phyloP scores from a whole-genome alignment of 2,329 filamentous ascomycete genomes.

The Trematosphaeria pertusa region DNA sequence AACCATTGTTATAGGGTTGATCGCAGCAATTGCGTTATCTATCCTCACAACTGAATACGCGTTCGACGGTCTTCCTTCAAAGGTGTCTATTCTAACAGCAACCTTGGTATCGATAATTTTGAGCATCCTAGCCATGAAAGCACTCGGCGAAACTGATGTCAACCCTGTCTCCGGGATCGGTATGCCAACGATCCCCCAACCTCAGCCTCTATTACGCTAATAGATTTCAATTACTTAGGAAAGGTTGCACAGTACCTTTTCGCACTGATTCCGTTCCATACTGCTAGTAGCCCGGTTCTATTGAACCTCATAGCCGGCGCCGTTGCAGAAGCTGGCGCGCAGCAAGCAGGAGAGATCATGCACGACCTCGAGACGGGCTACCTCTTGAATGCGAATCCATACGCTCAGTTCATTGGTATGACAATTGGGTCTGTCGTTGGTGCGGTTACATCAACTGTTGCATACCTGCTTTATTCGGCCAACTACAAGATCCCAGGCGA shows the following conservation, averaged over 20 bases:
- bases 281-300: constrained; percentile 73
- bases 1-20: too few relatives aligned
- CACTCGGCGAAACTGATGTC: constrained; percentile 79
- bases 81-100: constrained; percentile 19
- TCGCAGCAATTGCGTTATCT: too few relatives aligned
- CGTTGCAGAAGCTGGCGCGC: constrained; percentile 80
- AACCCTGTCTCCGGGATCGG: constrained; percentile 95
- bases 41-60: too few relatives aligned
- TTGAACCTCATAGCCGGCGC: constrained; percentile 93
- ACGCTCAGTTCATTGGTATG: constrained; percentile 93
- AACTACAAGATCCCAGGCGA: constrained; percentile 87
- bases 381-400: constrained; percentile 84
- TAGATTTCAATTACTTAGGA: too few relatives aligned
- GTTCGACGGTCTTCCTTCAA: constrained; percentile 36
- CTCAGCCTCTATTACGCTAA: too few relatives aligned
- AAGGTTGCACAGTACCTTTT: constrained; percentile 94
- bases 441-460: constrained; percentile 79
- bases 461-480: constrained; percentile 88
- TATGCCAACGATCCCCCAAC: too few relatives aligned
- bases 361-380: constrained; percentile 96
- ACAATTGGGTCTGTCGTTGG: constrained; percentile 85
- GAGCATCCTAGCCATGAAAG: constrained; percentile 68
- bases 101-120: constrained; percentile 65
- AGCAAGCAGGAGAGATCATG: constrained; percentile 94
- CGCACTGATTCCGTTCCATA: constrained; percentile 70